phyloP scores from a whole-genome alignment of 139 green algal genomes.

The Marvania coccoides region DNA sequence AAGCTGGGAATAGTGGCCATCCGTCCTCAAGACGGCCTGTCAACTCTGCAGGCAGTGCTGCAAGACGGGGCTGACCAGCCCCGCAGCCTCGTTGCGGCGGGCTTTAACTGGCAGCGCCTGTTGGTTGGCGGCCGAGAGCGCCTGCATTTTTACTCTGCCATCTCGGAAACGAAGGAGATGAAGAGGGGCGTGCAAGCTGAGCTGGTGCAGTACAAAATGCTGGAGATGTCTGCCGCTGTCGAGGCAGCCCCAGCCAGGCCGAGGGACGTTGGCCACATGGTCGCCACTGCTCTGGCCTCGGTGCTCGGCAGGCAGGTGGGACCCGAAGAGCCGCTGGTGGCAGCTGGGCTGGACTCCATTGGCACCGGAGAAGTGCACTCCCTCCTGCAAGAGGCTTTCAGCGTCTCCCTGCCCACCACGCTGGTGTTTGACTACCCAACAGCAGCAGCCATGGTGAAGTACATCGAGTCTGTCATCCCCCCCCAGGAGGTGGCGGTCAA shows the following conservation, averaged over 20 bases:
- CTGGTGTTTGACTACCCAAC: slow-evolving; percentile 76
- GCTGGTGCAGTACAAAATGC: too few species aligned
- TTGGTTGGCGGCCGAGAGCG: slow-evolving; percentile 2
- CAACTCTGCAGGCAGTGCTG: slow-evolving; percentile 26
- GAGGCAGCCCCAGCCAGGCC: too few species aligned
- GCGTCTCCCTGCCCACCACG: slow-evolving; percentile 39
- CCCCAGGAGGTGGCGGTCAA: too few species aligned
- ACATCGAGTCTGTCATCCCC: too few species aligned
- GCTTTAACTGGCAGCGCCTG: slow-evolving; percentile 11
- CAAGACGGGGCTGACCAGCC: not conserved
- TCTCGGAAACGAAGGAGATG: too few species aligned
- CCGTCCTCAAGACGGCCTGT: slow-evolving; percentile 43
- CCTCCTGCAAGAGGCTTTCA: slow-evolving; percentile 3
- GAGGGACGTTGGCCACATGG: too few species aligned
- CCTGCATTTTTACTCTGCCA: too few species aligned
- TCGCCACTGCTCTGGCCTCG: not conserved
- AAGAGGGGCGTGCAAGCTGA: too few species aligned
- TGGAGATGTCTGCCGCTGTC: too few species aligned
- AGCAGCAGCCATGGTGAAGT: slow-evolving; percentile 26
- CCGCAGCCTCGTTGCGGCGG: not conserved
- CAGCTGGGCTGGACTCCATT: slow-evolving; percentile 43
- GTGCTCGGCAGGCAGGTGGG: not conserved
- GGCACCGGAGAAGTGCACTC: not conserved
- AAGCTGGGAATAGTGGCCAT: slow-evolving; percentile 50
- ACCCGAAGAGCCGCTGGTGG: slow-evolving; percentile 34